Evolutionary conservation across 768 basidiomycete genomes (phyloP).

Genomic region (Lentinula lateritia): DNA sequence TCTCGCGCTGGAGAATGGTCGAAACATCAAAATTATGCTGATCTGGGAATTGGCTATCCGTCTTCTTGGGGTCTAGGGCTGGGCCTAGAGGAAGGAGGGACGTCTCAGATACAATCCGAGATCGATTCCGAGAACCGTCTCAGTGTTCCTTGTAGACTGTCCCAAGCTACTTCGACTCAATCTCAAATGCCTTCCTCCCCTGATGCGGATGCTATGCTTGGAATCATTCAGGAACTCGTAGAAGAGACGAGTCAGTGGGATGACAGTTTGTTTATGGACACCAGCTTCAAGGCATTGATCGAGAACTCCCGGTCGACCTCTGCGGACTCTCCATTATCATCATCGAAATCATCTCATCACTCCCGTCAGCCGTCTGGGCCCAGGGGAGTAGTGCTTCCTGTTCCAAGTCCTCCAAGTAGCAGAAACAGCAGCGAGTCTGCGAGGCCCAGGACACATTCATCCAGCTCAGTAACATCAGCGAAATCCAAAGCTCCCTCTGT

Average conservation of each 20-base stretch:
- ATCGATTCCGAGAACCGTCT: background rate
- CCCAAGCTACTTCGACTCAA: background rate
- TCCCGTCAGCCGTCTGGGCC: background rate
- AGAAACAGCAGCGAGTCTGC: background rate
- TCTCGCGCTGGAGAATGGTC: background rate
- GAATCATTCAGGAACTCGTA: slow-evolving; percentile 42
- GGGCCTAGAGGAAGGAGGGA: background rate
- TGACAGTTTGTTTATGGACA: slow-evolving; percentile 38
- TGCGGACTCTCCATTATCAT: background rate
- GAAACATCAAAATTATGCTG: slow-evolving; percentile 5
- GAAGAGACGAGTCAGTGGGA: slow-evolving; percentile 50
- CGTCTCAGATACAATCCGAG: background rate
- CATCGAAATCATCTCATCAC: background rate
- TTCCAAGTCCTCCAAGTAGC: background rate
- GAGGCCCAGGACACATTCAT: background rate
- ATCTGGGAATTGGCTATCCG: slow-evolving; percentile 15
- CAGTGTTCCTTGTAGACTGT: background rate
- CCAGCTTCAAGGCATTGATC: slow-evolving; percentile 42
- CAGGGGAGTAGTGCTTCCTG: background rate
- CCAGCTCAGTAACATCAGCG: background rate
- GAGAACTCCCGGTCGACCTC: slow-evolving; percentile 10
- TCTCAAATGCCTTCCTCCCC: background rate
- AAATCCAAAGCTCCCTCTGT: background rate
- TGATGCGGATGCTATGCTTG: slow-evolving; percentile 28
- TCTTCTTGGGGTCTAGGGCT: background rate